Evolutionary conservation across 2,329 filamentous ascomycete species (phyloP).

Genomic region (Trichoderma citrinoviride): DNA sequence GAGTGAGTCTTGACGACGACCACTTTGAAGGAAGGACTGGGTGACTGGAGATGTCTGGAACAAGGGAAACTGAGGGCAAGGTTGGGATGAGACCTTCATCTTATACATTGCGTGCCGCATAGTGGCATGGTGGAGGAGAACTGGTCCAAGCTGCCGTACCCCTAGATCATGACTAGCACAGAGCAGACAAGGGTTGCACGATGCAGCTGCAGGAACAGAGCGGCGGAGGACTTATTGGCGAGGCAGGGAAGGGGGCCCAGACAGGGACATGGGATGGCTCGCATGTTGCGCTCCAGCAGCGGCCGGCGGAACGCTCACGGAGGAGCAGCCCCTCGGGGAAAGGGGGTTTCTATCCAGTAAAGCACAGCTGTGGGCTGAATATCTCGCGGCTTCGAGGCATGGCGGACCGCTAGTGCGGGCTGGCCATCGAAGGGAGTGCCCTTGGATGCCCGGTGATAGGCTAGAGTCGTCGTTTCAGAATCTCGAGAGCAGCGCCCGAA

Average conservation of each 20-base stretch:
- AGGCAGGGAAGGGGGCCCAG: constrained; percentile 18
- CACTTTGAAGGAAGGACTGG: constrained; percentile 26
- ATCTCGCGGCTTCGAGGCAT: constrained; percentile 22
- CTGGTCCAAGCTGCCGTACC: background rate
- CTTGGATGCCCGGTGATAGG: constrained; percentile 22
- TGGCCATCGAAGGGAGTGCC: constrained; percentile 21
- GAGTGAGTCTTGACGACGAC: constrained; percentile 35
- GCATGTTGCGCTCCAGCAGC: constrained; percentile 18
- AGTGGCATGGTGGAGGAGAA: constrained; percentile 11
- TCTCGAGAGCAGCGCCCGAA: constrained; percentile 13
- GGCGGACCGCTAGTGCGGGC: constrained; percentile 12
- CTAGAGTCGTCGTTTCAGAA: constrained; percentile 22
- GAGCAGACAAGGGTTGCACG: constrained; percentile 16
- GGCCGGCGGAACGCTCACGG: background rate
- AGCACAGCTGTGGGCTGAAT: constrained; percentile 18
- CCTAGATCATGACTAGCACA: constrained; percentile 17
- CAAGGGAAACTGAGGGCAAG: background rate
- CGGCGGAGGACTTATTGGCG: constrained; percentile 19
- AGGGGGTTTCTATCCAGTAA: constrained; percentile 17
- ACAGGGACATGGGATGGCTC: constrained; percentile 20
- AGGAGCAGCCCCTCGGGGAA: constrained; percentile 1
- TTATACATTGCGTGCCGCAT: constrained; percentile 18
- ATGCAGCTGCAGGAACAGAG: constrained; percentile 23
- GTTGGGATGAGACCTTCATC: constrained; percentile 20
- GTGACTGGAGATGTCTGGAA: constrained; percentile 20